phyloP scores from a whole-genome alignment of 2,329 filamentous ascomycete species.

The Drechslerella dactyloides region DNA sequence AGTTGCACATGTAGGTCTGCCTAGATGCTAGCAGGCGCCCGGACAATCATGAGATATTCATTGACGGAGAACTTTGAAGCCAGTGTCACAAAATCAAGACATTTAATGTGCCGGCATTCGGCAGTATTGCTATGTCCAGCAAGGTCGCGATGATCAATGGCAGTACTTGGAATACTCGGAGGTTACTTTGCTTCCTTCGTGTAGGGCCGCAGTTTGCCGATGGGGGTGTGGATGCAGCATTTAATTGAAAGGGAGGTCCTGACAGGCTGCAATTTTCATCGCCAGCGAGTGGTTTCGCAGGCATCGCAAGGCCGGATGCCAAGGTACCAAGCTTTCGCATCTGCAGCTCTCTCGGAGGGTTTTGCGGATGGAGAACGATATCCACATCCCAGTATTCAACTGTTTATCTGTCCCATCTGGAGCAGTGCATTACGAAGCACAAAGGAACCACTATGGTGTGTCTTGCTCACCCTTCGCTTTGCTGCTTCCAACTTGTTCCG shows the following conservation, averaged over 20 bases:
- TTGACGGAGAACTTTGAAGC: slow-evolving; percentile 10
- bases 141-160: too few relatives aligned
- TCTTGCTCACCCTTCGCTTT: slow-evolving; percentile 1
- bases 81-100: slow-evolving; percentile 21
- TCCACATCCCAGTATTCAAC: slow-evolving; percentile 2
- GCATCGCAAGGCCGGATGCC: not conserved
- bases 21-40: slow-evolving; percentile 5
- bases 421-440: too few relatives aligned
- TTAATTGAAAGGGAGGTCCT: too few relatives aligned
- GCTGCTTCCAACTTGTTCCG: slow-evolving; percentile 9
- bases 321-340: slow-evolving; percentile 11
- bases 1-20: slow-evolving; percentile 22
- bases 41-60: not conserved
- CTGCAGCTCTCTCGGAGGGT: too few relatives aligned
- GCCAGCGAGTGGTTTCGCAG: not conserved
- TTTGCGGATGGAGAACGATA: not conserved
- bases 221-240: too few relatives aligned
- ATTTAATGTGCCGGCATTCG: slow-evolving; percentile 23
- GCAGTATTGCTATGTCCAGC: not conserved
- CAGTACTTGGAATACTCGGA: too few relatives aligned
- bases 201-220: too few relatives aligned
- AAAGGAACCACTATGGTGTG: not conserved
- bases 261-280: not conserved
- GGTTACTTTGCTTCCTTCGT: too few relatives aligned
- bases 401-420: not conserved